Conservation (phyloP, 1,284 basidiomycete species). For the Trichosporon ovoides region DNA sequence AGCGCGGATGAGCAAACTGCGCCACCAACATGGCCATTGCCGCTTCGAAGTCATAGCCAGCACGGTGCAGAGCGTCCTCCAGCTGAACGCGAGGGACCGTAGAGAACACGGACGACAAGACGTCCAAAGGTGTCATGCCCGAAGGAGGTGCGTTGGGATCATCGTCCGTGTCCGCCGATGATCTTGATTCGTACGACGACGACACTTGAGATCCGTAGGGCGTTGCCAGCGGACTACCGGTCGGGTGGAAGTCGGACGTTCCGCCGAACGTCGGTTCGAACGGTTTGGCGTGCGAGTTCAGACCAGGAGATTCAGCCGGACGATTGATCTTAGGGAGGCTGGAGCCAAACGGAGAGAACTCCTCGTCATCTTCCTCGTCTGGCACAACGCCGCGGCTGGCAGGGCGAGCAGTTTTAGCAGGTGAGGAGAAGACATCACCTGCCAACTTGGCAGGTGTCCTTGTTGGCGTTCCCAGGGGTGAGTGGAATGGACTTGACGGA, state of each 20-base stretch:
- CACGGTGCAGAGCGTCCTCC: conserved; percentile 81
- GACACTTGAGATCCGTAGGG: conserved; percentile 6
- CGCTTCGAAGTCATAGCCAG: conserved; percentile 89
- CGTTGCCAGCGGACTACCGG: background rate
- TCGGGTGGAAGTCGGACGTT: conserved; percentile 10
- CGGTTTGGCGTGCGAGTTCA: conserved; percentile 36
- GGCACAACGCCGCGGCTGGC: conserved; percentile 35
- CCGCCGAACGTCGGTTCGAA: conserved; percentile 36
- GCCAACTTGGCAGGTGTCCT: conserved; percentile 32
- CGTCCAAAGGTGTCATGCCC: conserved; percentile 95
- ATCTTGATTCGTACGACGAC: conserved; percentile 45
- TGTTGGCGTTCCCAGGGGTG: conserved; percentile 41
- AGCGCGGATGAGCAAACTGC: conserved; percentile 49
- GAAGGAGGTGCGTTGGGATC: conserved; percentile 48
- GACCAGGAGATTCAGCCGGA: conserved; percentile 18
- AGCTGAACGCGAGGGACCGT: conserved; percentile 81
- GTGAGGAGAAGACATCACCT: conserved; percentile 38
- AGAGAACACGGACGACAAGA: conserved; percentile 86
- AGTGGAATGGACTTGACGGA: conserved; percentile 55
- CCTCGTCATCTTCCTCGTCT: conserved; percentile 52
- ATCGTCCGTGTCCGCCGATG: conserved; percentile 46
- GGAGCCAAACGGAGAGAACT: conserved; percentile 55
- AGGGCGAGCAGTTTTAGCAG: conserved; percentile 11
- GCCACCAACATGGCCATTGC: conserved; percentile 91
- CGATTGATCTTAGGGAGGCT: conserved; percentile 33